Evolutionary conservation across 257 asterid species (phyloP).

Genomic region (Solanum arcanum): DNA sequence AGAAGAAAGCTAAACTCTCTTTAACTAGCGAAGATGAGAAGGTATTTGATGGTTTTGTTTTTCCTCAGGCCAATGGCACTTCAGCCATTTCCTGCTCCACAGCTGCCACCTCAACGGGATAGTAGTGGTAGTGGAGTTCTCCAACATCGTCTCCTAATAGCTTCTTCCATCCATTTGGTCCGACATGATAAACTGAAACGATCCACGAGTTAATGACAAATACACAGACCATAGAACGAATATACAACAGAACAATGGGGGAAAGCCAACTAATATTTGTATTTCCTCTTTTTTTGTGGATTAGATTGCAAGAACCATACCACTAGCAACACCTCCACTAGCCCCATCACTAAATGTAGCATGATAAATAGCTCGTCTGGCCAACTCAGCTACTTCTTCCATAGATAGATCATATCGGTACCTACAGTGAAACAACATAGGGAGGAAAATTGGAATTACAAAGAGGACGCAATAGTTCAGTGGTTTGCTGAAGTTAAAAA

Average conservation of each 20-base stretch:
- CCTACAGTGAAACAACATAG: constrained; percentile 13
- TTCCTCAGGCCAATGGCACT: constrained; percentile 29
- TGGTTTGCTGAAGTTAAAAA: neutral
- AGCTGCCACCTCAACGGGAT: constrained; percentile 51
- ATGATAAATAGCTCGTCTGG: constrained; percentile 73
- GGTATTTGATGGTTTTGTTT: neutral
- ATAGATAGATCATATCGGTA: constrained; percentile 54
- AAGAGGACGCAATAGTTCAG: neutral
- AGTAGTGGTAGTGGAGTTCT: constrained; percentile 65
- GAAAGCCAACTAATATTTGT: neutral
- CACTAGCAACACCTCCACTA: constrained; percentile 84
- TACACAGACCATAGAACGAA: neutral
- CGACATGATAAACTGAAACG: constrained; percentile 62
- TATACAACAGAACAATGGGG: neutral
- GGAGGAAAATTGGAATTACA: neutral
- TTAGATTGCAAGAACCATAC: constrained; percentile 15
- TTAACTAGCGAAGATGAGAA: neutral
- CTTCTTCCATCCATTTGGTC: constrained; percentile 84
- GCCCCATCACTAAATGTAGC: constrained; percentile 91
- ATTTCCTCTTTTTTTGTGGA: neutral
- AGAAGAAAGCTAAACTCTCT: neutral
- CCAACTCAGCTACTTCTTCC: constrained; percentile 82
- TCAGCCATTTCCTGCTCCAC: constrained; percentile 86
- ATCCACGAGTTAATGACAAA: neutral
- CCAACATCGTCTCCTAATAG: constrained; percentile 88